Evolutionary conservation across 768 basidiomycete species (phyloP), one percentile per base, ranked within the genome.

Genomic region (Lentinula sp.): DNA sequence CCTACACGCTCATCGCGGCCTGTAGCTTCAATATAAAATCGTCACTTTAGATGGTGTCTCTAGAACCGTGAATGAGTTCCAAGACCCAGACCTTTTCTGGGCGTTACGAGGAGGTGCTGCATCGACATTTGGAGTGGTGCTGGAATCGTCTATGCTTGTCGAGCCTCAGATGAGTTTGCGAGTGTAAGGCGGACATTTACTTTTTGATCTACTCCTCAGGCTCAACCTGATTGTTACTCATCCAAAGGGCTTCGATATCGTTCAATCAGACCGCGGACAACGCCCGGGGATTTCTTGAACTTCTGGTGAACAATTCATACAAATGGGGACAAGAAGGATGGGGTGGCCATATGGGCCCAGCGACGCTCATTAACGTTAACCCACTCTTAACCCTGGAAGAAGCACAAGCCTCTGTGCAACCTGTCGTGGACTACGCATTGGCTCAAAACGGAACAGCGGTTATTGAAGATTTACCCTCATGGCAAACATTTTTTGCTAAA

Each of bases 101-200:
- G 76, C 75, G 1, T 63, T 77, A 4, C 57, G 64, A 35, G 64
- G 66, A 11, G 69, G 78, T 5, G 78, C 77, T 1, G 78, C 76
- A 23, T 66, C 69, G 10, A 78, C 75, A 0, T 78, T 73, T 50
- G 76, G 78, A 2, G 67, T 68, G 4, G 67, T 68, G 6, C 21
- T 68, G 5, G 65, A 66, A 49, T 61, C 65, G 0, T 63, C 67
- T 2, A 60, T 61, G 28, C 50, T 66, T 4, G 67, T 58, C 1
- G 67, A 68, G 53, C 65, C 65, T 5, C 34, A 52, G 32, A 59
- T 66, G 51, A 65, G 46, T 39, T 15, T 68, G 21, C 67, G 65
- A 62, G 64, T 66, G 67, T 66, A 42, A n/a, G 63, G 28, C 28
- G 28, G 28, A 28, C 28, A 28, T 63, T 21, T 31, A 7, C 10